Conservation (phyloP, 2,329 filamentous ascomycete genomes). For the Monascus ruber region DNA sequence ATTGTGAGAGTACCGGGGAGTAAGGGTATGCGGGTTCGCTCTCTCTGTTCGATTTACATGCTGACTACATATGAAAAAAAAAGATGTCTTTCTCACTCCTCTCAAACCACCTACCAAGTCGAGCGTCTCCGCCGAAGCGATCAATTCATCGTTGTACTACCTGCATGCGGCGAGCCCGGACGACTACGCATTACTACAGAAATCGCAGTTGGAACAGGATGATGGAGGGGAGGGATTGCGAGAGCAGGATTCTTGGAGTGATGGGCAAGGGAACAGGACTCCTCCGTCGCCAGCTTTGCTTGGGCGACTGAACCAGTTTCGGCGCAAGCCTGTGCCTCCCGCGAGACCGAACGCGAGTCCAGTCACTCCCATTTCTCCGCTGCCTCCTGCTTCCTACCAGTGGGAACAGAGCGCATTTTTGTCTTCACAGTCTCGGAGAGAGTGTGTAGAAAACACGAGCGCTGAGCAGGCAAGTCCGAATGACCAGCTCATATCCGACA, state of each 20-base stretch:
- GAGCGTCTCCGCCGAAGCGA: conserved; percentile 77
- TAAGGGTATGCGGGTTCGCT: conserved; percentile 47
- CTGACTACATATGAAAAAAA: conserved; percentile 4
- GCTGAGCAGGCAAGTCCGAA: too few species aligned
- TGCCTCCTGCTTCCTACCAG: too few species aligned
- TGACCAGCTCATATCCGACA: too few species aligned
- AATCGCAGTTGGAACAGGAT: conserved; percentile 27
- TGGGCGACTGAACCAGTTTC: conserved; percentile 25
- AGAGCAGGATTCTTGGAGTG: conserved; percentile 11
- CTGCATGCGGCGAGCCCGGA: conserved; percentile 63
- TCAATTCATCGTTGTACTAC: conserved; percentile 82
- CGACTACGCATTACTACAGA: conserved; percentile 36
- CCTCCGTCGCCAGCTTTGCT: conserved; percentile 16
- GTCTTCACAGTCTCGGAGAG: too few species aligned
- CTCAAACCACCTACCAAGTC: conserved; percentile 73
- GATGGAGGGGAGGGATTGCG: conserved; percentile 12
- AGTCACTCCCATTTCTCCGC: too few species aligned
- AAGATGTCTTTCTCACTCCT: conserved; percentile 85
- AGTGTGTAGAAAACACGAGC: too few species aligned
- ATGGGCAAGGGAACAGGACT: conserved; percentile 6
- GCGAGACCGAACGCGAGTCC: too few species aligned
- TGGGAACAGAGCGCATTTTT: too few species aligned
- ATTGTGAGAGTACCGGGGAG: conserved; percentile 89
- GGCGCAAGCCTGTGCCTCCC: conserved; percentile 26
- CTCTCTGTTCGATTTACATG: background rate